Evolutionary conservation across 495 filamentous ascomycete genomes (phyloP), one percentile per base, ranked within the genome.

Genomic region (Hypoxylon perforatum): DNA sequence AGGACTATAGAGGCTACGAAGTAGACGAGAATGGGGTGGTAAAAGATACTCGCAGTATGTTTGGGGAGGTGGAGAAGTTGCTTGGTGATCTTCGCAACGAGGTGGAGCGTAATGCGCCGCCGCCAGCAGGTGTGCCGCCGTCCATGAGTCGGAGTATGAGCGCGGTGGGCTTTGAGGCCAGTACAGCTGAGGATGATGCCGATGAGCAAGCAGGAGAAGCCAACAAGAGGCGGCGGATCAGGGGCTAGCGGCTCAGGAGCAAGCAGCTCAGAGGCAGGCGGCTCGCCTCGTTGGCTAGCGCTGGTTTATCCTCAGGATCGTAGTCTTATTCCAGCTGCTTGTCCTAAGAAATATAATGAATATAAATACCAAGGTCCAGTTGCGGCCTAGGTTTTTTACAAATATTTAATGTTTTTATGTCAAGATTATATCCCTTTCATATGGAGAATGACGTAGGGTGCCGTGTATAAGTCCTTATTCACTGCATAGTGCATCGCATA

Each of bases 21-120:
- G 83, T 85, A 12, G 90, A 92, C 54, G 91, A 93, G 70, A 92
- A 91, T 15, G 90, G 89, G 7, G 87, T 96, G 46, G 92, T 95
- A 19, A 90, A 89, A 28, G 91, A 94, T 66, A 89, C 93, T 3
- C 77, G 87, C 51, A 90, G 90, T 69, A 96, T 96, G 92, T 92
- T 88, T 68, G 83, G 86, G 61, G 89, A 91, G 73, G 91, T 93
- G 1, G 88, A 96, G 76, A 79, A 78, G 72, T 76, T 81, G 39
- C 73, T 89, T 21, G 78, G 77, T 28, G 84, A 85, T 61, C 72
- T 83, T 39, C 78, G 81, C 15, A 75, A 68, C 25, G 72, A 74
- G 51, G 72, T 74, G 11, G 72, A 72, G 11, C 69, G 69, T 8
- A 71, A 71, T n/a, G 67, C 67, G 8, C 72, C 71, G 15, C 60